Evolutionary conservation across 192 early-diverging fungal genomes (phyloP).

Genomic region (Linnemannia zychae): DNA sequence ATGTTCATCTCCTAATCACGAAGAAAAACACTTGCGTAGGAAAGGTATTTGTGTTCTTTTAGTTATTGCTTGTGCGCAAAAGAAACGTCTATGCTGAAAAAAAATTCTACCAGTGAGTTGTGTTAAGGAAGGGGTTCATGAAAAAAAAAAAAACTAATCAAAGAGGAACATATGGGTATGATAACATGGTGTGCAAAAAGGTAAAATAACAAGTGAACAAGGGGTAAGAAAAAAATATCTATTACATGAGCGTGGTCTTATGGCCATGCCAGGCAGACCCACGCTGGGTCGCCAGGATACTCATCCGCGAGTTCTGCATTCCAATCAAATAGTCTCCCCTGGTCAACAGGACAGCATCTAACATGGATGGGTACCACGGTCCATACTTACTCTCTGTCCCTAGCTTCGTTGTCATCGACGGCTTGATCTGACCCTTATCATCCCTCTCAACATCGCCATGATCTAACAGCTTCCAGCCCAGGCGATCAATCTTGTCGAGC

Average conservation of each 20-base stretch:
- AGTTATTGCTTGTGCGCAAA: too few relatives aligned
- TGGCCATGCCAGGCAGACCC: conserved; percentile 41
- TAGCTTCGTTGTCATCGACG: conserved; percentile 32
- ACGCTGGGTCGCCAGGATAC: conserved; percentile 33
- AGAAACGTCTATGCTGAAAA: too few relatives aligned
- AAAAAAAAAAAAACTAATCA: background rate
- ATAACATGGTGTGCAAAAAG: background rate
- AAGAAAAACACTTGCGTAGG: too few relatives aligned
- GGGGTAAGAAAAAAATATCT: too few relatives aligned
- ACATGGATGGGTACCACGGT: conserved; percentile 44
- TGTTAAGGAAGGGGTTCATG: background rate
- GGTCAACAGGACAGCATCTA: conserved; percentile 49
- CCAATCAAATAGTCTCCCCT: conserved; percentile 47
- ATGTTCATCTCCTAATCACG: too few relatives aligned
- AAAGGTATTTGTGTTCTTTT: too few relatives aligned
- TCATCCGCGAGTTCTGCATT: conserved; percentile 47
- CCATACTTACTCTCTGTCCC: conserved; percentile 21
- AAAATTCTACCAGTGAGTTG: too few relatives aligned
- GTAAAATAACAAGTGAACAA: background rate
- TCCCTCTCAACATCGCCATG: conserved; percentile 41
- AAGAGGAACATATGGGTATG: background rate
- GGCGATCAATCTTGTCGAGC: conserved; percentile 27
- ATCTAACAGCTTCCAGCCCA: conserved; percentile 49
- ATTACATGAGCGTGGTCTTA: conserved; percentile 32
- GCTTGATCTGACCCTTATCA: conserved; percentile 6